Evolutionary conservation across 2,329 filamentous ascomycete genomes (phyloP).

Genomic region (Hypoxylon sp.): DNA sequence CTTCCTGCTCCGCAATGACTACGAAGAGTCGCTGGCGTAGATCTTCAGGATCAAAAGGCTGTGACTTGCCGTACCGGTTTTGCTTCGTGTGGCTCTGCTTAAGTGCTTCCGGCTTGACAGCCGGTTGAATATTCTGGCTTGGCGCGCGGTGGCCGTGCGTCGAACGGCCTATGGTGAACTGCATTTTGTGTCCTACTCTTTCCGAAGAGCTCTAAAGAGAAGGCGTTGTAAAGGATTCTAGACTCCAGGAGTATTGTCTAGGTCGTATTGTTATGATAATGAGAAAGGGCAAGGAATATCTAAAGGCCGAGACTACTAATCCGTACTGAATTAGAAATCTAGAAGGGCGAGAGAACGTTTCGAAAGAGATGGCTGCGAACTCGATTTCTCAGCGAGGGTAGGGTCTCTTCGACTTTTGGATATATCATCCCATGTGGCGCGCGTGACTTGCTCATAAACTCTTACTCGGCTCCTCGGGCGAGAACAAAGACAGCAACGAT

Average conservation of each 20-base stretch:
- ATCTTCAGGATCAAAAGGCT: slow-evolving; percentile 63
- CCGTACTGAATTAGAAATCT: not conserved
- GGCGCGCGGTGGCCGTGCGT: slow-evolving; percentile 7
- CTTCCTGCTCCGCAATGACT: slow-evolving; percentile 60
- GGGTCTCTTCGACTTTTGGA: slow-evolving; percentile 14
- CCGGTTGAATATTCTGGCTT: slow-evolving; percentile 7
- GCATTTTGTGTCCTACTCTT: slow-evolving; percentile 20
- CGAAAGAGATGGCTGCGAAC: not conserved
- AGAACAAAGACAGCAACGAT: slow-evolving; percentile 24
- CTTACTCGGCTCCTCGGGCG: slow-evolving; percentile 4
- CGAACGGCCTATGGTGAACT: slow-evolving; percentile 30
- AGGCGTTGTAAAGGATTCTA: not conserved
- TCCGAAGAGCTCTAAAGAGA: not conserved
- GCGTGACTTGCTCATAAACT: slow-evolving; percentile 21
- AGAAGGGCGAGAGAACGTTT: not conserved
- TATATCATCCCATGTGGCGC: slow-evolving; percentile 15
- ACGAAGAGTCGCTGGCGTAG: slow-evolving; percentile 59
- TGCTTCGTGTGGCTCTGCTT: slow-evolving; percentile 19
- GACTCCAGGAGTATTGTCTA: not conserved
- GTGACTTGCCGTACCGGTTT: slow-evolving; percentile 37
- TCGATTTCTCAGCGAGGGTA: slow-evolving; percentile 1
- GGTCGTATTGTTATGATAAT: slow-evolving; percentile 11
- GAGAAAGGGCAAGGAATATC: slow-evolving; percentile 2
- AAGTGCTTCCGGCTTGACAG: slow-evolving; percentile 18
- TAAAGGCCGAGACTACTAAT: slow-evolving; percentile 1